A percentile compares a stretch with the other conserved stretches of the same genome.
Evolutionary conservation across 805 yeast species (phyloP).

Genomic region (Metschnikowia sp.): DNA sequence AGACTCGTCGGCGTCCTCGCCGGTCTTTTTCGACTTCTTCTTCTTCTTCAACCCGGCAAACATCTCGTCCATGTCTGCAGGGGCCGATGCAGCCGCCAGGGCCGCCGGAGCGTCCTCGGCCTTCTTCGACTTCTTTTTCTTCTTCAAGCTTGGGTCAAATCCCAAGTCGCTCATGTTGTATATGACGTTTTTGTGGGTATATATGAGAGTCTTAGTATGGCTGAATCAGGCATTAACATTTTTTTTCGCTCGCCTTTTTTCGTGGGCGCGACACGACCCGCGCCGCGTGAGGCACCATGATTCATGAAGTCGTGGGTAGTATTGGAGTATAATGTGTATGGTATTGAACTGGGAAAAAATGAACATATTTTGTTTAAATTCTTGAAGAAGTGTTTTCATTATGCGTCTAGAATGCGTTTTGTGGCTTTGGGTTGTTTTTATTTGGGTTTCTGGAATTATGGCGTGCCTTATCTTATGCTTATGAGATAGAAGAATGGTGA

Average conservation of each 20-base stretch:
- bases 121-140: slow-evolving; percentile 76
- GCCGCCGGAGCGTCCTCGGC: slow-evolving; percentile 35
- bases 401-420: too few species aligned
- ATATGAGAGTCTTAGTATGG: too few species aligned
- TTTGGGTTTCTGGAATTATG: too few species aligned
- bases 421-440: too few species aligned
- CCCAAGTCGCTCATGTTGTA: slow-evolving; percentile 50
- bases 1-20: slow-evolving; percentile 7
- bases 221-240: neutral
- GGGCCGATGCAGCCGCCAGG: slow-evolving; percentile 27
- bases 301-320: neutral
- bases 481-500: too few species aligned
- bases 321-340: too few species aligned
- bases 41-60: slow-evolving; percentile 73
- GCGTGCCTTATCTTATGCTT: too few species aligned
- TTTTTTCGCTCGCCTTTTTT: slow-evolving; percentile 2
- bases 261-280: slow-evolving; percentile 4
- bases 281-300: neutral
- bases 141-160: slow-evolving; percentile 71
- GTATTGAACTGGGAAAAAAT: too few species aligned
- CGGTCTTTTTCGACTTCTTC: slow-evolving; percentile 31
- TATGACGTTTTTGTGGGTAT: neutral
- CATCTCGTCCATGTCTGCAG: slow-evolving; percentile 48
- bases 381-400: too few species aligned
- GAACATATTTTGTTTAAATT: too few species aligned